phyloP scores from a whole-genome alignment of 371 early-diverging fungal species.

The Rhizopus microsporus region DNA sequence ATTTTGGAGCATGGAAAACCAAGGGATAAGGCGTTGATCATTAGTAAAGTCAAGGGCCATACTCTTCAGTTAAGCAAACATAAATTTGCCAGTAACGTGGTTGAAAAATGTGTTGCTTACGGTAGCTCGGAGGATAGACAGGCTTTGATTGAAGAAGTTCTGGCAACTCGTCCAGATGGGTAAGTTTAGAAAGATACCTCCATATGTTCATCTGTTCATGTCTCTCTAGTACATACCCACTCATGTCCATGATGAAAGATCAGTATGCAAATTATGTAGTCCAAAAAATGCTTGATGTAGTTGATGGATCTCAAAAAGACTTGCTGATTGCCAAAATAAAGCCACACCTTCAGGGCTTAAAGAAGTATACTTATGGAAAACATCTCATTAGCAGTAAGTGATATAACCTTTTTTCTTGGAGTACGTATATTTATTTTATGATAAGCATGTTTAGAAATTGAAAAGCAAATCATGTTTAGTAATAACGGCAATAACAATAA shows the following conservation, averaged over 20 bases:
- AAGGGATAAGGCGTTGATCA: conserved; percentile 80
- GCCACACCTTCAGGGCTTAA: conserved; percentile 87
- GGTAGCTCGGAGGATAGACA: conserved; percentile 71
- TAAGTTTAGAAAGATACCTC: conserved; percentile 22
- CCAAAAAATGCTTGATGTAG: conserved; percentile 98
- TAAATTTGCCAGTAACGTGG: conserved; percentile 99
- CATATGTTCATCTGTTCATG: not conserved
- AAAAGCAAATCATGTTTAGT: conserved; percentile 26
- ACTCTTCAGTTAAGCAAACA: conserved; percentile 90
- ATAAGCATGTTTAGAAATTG: conserved; percentile 28
- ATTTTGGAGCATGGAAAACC: conserved; percentile 94
- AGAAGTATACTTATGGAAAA: conserved; percentile 97
- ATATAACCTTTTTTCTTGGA: not conserved
- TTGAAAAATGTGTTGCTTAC: conserved; percentile 90
- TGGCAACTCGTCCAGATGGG: conserved; percentile 69
- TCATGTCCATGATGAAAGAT: conserved; percentile 97
- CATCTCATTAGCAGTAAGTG: conserved; percentile 82
- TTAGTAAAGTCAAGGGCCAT: conserved; percentile 87
- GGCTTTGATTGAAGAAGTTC: conserved; percentile 86
- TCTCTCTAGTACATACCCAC: conserved; percentile 66
- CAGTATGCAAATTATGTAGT: conserved; percentile 99
- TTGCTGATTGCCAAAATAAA: conserved; percentile 85
- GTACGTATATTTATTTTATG: not conserved
- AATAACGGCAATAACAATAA: not conserved
- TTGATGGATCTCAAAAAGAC: conserved; percentile 85